Percentiles rank a stretch among this genome's conserved stretches.
Evolutionary conservation across 345 rosid genomes (phyloP).

Genomic region (Salix arbutifolia): DNA sequence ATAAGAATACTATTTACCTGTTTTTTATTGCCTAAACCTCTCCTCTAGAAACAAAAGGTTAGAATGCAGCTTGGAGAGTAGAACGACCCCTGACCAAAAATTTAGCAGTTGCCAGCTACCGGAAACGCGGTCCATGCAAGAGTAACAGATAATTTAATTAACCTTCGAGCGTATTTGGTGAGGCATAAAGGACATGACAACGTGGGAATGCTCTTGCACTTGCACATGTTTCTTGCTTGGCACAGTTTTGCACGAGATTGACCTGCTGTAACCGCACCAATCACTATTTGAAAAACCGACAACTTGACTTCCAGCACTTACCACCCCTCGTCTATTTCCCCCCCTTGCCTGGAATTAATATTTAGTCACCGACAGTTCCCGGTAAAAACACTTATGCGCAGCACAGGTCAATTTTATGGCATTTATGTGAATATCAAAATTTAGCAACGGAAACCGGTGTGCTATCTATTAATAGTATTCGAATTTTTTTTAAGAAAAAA

Average conservation of each 20-base stretch:
- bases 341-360: slow-evolving; percentile 1
- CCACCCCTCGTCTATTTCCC: neutral
- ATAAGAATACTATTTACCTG: too few relatives aligned
- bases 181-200: neutral
- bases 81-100: too few relatives aligned
- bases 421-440: neutral
- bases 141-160: too few relatives aligned
- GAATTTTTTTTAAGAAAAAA: too few relatives aligned
- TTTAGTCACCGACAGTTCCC: slow-evolving; percentile 45
- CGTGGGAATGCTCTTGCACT: neutral
- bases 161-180: neutral
- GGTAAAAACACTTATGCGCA: slow-evolving; percentile 3
- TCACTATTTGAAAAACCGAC: slow-evolving; percentile 34
- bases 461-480: too few relatives aligned
- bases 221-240: neutral
- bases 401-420: slow-evolving; percentile 1
- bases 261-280: slow-evolving; percentile 16
- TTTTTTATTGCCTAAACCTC: too few relatives aligned
- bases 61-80: neutral
- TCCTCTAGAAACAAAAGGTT: neutral
- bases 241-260: slow-evolving; percentile 15
- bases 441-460: neutral
- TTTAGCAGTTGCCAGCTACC: neutral
- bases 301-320: slow-evolving; percentile 28
- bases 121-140: neutral